Evolutionary conservation across 139 green algal genomes (phyloP).

Genomic region (Closterium sp.): DNA sequence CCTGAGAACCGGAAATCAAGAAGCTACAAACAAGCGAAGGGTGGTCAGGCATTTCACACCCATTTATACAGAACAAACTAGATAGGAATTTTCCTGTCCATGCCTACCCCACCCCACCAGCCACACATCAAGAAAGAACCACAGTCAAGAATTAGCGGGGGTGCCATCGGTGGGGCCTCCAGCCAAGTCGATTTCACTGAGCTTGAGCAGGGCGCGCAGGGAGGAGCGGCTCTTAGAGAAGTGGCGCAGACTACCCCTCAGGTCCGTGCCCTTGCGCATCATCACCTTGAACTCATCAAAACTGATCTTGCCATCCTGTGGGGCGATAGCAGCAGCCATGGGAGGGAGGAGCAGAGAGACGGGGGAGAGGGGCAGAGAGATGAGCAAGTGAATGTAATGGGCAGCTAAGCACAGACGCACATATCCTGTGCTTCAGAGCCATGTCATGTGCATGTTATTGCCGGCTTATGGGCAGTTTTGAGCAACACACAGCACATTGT

Average conservation of each 20-base stretch:
- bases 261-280: conserved; percentile 9
- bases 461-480: too few species aligned
- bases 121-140: not conserved
- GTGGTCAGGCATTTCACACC: not conserved
- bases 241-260: not conserved
- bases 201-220: not conserved
- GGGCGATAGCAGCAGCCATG: not conserved
- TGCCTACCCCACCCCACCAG: not conserved
- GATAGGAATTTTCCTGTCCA: not conserved
- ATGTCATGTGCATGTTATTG: too few species aligned
- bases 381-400: too few species aligned
- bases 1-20: too few species aligned
- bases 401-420: too few species aligned
- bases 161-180: not conserved
- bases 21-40: not conserved
- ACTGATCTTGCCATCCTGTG: conserved; percentile 10
- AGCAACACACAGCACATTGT: too few species aligned
- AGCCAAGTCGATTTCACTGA: not conserved
- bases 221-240: conserved; percentile 8
- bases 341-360: not conserved
- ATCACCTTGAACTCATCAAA: not conserved
- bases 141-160: not conserved
- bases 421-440: too few species aligned
- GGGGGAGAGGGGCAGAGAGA: not conserved
- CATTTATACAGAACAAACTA: not conserved